These are phyloP conservation scores for Rhinocladiella similis DNA, from an alignment of 2,329 filamentous ascomycete species.

Conservation along the genomic window DNA sequence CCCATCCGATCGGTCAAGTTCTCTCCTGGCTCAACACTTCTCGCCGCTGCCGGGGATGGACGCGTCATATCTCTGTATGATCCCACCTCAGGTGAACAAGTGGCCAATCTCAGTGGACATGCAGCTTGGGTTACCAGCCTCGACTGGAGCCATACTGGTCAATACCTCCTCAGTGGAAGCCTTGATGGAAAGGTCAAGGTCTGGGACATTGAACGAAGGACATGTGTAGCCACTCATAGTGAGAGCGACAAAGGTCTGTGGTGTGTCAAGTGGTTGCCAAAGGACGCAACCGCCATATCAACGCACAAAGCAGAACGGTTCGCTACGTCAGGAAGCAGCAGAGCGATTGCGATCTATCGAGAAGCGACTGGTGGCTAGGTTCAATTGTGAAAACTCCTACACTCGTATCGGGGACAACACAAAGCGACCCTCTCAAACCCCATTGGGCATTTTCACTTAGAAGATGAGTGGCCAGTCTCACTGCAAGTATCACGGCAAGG, in stretches of 20 bases:
- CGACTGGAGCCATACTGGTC: conserved; percentile 91
- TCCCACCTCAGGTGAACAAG: conserved; percentile 85
- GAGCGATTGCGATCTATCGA: conserved; percentile 77
- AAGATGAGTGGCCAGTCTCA: no score
- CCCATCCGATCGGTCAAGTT: conserved; percentile 84
- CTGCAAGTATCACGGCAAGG: no score
- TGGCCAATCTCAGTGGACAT: conserved; percentile 79
- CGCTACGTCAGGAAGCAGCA: conserved; percentile 74
- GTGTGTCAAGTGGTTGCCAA: conserved; percentile 81
- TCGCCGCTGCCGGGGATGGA: conserved; percentile 89
- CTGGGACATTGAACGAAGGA: conserved; percentile 82
- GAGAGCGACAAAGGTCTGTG: conserved; percentile 85
- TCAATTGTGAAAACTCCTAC: background rate
- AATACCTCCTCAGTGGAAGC: conserved; percentile 82
- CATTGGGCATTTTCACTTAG: no score
- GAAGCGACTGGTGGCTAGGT: conserved; percentile 70
- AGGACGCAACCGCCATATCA: conserved; percentile 48
- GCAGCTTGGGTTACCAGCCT: conserved; percentile 85
- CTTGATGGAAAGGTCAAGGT: conserved; percentile 95
- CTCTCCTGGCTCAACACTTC: conserved; percentile 77
- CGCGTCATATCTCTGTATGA: conserved; percentile 90
- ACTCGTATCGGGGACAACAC: no score
- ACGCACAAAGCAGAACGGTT: conserved; percentile 63
- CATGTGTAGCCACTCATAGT: conserved; percentile 89
- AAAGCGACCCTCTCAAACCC: no score